A percentile compares a stretch with the other conserved stretches of the same genome.
phyloP scores from a whole-genome alignment of 257 asterid genomes.

The Salvia rosmarinus region DNA sequence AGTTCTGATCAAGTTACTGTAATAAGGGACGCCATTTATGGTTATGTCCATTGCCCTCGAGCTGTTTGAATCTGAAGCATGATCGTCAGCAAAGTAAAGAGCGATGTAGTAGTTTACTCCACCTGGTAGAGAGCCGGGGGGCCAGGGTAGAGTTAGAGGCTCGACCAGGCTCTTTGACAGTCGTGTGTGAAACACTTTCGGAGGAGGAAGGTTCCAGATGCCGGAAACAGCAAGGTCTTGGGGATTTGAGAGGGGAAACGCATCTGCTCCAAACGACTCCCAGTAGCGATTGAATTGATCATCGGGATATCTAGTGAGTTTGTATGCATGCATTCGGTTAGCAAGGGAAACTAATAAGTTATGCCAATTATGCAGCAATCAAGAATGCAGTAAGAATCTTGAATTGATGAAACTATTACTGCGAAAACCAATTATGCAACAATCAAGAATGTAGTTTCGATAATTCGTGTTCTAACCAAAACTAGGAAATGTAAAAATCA shows the following conservation, averaged over 20 bases:
- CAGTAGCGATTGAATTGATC: conserved; percentile 87
- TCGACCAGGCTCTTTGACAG: conserved; percentile 44
- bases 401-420: conserved; percentile 2
- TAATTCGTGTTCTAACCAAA: background rate
- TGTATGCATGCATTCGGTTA: conserved; percentile 28
- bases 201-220: conserved; percentile 92
- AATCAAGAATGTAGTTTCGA: background rate
- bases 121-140: conserved; percentile 53
- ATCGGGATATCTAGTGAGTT: conserved; percentile 70
- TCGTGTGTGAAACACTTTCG: conserved; percentile 63
- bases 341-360: background rate
- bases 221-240: conserved; percentile 63
- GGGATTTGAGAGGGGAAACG: conserved; percentile 44
- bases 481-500: background rate
- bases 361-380: background rate
- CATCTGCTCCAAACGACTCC: conserved; percentile 66
- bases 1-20: conserved; percentile 57
- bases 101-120: conserved; percentile 58
- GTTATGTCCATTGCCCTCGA: conserved; percentile 60
- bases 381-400: too few relatives aligned
- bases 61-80: conserved; percentile 48
- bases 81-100: conserved; percentile 79
- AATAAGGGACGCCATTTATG: conserved; percentile 66
- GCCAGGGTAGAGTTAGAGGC: conserved; percentile 73
- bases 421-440: background rate